Evolutionary conservation across 2,329 filamentous ascomycete species (phyloP).

Genomic region (Phoma sp.): DNA sequence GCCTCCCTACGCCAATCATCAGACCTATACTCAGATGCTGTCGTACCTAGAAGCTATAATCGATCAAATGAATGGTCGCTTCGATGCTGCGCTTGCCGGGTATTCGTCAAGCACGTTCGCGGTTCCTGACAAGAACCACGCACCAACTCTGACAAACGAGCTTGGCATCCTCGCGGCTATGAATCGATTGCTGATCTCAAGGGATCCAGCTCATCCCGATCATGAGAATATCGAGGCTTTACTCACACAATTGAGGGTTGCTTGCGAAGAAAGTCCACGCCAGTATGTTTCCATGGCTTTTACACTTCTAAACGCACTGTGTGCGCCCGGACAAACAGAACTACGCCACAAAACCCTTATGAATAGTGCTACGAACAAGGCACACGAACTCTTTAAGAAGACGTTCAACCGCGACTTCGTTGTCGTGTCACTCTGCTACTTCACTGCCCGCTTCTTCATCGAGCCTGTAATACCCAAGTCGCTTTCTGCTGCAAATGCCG

Average conservation of each 20-base stretch:
- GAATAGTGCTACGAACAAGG: slow-evolving; percentile 57
- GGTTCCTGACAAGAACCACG: slow-evolving; percentile 47
- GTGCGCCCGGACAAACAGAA: slow-evolving; percentile 68
- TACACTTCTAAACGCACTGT: slow-evolving; percentile 72
- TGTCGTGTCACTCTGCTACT: slow-evolving; percentile 82
- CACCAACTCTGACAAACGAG: slow-evolving; percentile 44
- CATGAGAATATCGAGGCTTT: slow-evolving; percentile 62
- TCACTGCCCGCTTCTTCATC: slow-evolving; percentile 82
- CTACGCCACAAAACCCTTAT: slow-evolving; percentile 81
- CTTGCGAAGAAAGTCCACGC: slow-evolving; percentile 73
- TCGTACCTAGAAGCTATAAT: slow-evolving; percentile 78
- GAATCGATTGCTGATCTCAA: slow-evolving; percentile 57
- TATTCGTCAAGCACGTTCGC: slow-evolving; percentile 69
- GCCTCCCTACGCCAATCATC: slow-evolving; percentile 50
- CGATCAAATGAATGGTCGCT: slow-evolving; percentile 76
- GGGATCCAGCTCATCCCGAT: slow-evolving; percentile 51
- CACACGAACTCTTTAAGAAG: slow-evolving; percentile 71
- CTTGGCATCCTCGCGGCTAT: slow-evolving; percentile 55
- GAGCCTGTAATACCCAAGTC: slow-evolving; percentile 73
- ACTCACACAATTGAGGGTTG: slow-evolving; percentile 68
- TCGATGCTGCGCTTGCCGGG: slow-evolving; percentile 69
- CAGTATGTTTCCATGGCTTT: slow-evolving; percentile 78
- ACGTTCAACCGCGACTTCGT: slow-evolving; percentile 79
- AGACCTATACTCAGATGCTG: slow-evolving; percentile 60
- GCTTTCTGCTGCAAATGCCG: slow-evolving; percentile 54